These are phyloP conservation scores for Pleoardoris graminearum DNA, from an alignment of 2,329 filamentous ascomycete species.

Conservation along the genomic window DNA sequence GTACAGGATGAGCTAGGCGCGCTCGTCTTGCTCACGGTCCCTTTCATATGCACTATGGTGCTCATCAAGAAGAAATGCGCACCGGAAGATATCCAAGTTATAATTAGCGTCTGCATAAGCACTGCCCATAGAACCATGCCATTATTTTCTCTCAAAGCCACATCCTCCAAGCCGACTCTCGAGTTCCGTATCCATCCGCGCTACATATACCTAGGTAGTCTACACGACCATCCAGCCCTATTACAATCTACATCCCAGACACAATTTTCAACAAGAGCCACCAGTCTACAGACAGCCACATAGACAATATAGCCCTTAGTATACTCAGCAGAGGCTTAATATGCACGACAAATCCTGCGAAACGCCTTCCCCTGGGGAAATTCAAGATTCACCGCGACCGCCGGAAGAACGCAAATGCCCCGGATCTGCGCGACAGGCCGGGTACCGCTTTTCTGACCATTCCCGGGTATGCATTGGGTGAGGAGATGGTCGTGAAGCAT, in stretches of 20 bases:
- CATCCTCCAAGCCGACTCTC: neutral
- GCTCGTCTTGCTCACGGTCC: too few relatives aligned
- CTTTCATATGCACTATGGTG: neutral
- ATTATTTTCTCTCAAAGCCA: neutral
- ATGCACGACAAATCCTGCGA: neutral
- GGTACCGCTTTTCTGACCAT: conserved; percentile 4
- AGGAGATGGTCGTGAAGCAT: conserved; percentile 4
- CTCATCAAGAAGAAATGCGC: neutral
- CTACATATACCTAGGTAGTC: neutral
- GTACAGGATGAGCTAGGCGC: too few relatives aligned
- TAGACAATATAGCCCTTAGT: conserved; percentile 5
- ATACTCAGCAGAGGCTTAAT: conserved; percentile 3
- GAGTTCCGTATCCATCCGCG: neutral
- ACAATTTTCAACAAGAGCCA: conserved; percentile 2
- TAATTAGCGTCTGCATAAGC: neutral
- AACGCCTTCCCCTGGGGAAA: conserved; percentile 5
- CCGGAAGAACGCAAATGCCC: neutral
- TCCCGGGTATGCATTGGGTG: neutral
- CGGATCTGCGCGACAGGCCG: conserved; percentile 8
- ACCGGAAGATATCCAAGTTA: neutral
- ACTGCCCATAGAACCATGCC: neutral
- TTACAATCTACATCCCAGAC: conserved; percentile 1
- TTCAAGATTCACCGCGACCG: conserved; percentile 7
- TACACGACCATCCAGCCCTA: neutral
- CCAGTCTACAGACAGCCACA: neutral